Evolutionary conservation across 176 grass and related monocot genomes (phyloP).

Genomic region (Triticum timopheevii): DNA sequence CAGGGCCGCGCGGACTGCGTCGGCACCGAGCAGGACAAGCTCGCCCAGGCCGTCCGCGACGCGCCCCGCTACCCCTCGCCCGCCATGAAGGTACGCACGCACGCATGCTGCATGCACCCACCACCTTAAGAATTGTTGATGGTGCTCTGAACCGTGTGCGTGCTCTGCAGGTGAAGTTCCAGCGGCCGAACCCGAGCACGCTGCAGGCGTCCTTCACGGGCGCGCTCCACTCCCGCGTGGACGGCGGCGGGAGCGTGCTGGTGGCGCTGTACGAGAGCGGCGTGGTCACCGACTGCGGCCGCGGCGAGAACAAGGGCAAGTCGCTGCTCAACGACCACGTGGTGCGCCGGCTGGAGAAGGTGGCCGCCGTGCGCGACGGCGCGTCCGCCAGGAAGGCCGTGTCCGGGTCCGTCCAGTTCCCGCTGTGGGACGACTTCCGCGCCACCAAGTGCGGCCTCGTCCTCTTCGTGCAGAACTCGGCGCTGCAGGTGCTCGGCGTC

Average conservation of each 20-base stretch:
- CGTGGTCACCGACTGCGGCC: constrained; percentile 68
- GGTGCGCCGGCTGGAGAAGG: constrained; percentile 82
- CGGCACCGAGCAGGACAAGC: constrained; percentile 69
- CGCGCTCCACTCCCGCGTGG: constrained; percentile 49
- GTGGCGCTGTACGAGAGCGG: constrained; percentile 84
- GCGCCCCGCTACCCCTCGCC: constrained; percentile 63
- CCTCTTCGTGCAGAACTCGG: constrained; percentile 80
- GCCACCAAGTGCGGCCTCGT: constrained; percentile 67
- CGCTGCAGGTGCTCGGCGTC: constrained; percentile 72
- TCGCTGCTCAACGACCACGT: constrained; percentile 79
- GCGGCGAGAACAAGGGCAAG: constrained; percentile 86
- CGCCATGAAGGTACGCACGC: constrained; percentile 63
- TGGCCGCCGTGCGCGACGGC: constrained; percentile 55
- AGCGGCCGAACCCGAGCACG: constrained; percentile 50
- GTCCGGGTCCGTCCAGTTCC: constrained; percentile 63
- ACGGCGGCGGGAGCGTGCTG: constrained; percentile 70
- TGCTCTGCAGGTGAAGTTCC: constrained; percentile 54
- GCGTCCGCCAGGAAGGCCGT: constrained; percentile 63
- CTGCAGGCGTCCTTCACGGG: constrained; percentile 79
- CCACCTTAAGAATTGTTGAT: too few species aligned
- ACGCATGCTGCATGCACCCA: too few species aligned
- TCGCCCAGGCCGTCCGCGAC: constrained; percentile 47
- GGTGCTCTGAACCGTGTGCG: neutral
- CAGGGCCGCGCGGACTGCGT: constrained; percentile 79
- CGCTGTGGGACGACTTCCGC: constrained; percentile 80